Evolutionary conservation across 2,329 filamentous ascomycete genomes (phyloP), one percentile per base, ranked within the genome.

Genomic region (Fusarium verrucosum): DNA sequence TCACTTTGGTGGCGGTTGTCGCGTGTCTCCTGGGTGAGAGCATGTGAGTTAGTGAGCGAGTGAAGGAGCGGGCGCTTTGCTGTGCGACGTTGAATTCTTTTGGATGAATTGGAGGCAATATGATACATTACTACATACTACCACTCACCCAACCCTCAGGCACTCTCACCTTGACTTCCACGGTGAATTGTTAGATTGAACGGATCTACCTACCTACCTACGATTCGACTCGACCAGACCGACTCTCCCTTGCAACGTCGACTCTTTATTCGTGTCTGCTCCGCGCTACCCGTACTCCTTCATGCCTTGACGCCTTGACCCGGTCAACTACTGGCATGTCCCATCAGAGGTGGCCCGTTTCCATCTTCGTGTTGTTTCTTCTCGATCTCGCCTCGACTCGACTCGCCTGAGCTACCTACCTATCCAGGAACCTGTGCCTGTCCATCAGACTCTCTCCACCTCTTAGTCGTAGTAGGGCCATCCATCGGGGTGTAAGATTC

Each of bases 41-140:
- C 17, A 25, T 36, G 44, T 20, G 44, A 26, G 36, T 56, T n/a
- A n/a, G n/a, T n/a, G n/a, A n/a, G n/a, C n/a, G n/a, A n/a, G n/a
- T n/a, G n/a, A n/a, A n/a, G n/a, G 41, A 50, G 52, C 35, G 43
- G 55, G 52, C 52, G 52, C 52, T 41, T 28, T 36, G 45, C 57
- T 65, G 64, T 70, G 67, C 65, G 67, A 70, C 67, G 67, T 70
- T 70, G 67, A 51, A 47, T 70, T 43, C 43, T 26, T 51, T 40
- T 54, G 35, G 22, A 55, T 26, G 35, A 54, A 38, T 50, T 42
- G 50, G 46, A 60, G 58, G 28, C 38, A 25, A 56, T 43, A 61
- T 50, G 50, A 54, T 45, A 55, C 57, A 43, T 60, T 40, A 26
- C 47, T 54, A 28, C 51, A n/a, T 46, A 54, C 41, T 36, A 58